Evolutionary conservation across 2,329 filamentous ascomycete species (phyloP), one percentile per base, ranked within the genome.

Genomic region (Epichloe festucae): DNA sequence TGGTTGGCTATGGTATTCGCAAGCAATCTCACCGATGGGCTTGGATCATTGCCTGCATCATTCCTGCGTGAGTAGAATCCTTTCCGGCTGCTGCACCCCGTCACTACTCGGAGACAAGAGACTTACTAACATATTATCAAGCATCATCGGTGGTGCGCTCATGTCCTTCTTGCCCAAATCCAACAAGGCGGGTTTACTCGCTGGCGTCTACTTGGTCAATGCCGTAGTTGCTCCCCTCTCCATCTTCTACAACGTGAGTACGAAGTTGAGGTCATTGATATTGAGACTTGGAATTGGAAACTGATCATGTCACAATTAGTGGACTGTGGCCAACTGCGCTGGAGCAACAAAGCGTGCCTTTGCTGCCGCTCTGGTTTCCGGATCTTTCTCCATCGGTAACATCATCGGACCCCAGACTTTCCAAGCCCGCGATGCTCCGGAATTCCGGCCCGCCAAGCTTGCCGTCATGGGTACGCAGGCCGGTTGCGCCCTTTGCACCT

Each of bases 351-450:
- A 78, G 63, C 71, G 74, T 27, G 70, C 73, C 11, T 73, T 75
- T 48, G 74, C 73, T 3, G 68, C 70, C 10, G 73, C 73, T 17
- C 61, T 75, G 48, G 67, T 78, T 56, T 71, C 71, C 47, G 72
- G 72, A 27, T 70, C 70, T 17, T 78, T 77, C 60, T 73, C 73
- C 0, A 61, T 77, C 4, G 76, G 74, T 15, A 80, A 77, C 60
- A 75, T 79, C 51, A 78, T 79, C 54, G 76, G 76, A 0, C 76
- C 76, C 0, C 73, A 78, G 59, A 78, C 75, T 3, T 79, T 80
- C 65, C 73, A 73, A 57, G 67, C 67, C 2, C 66, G 66, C 41
- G 75, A 80, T 53, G 73, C 70, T 0, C 77, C 76, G 1, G 65
- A 73, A 3, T 79, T 74, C 56, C 68, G 70, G 12, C 75, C 74